Evolutionary conservation across 2,329 filamentous ascomycete genomes (phyloP), one percentile per base, ranked within the genome.

Genomic region (Scleromitrula shiraiana): DNA sequence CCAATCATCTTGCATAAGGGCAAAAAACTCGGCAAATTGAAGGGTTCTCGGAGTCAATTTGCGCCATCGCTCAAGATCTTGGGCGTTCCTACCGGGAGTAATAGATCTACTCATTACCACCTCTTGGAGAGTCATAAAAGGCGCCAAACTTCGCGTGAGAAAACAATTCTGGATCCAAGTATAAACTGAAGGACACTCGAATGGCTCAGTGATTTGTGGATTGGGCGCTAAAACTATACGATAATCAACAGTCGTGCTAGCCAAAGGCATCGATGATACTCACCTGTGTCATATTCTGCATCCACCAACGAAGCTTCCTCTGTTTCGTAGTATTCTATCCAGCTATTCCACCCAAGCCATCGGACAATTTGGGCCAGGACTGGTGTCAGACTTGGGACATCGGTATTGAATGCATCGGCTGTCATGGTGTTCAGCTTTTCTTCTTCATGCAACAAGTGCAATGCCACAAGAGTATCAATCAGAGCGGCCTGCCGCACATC

Each of bases 381-480:
- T 14, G 85, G 81, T n/a, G 80, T 78, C 19, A 97, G 67, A 35
- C 75, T 71, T 12, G 71, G 67, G 19, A 67, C 57, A 35, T 72
- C 67, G 17, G 64, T 65, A 40, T 62, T 65, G 9, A 71, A 66
- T n/a, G 67, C 63, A 53, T 76, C 72, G n/a, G 68, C 67, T 37
- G 72, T 70, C 46, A 71, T 68, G 3, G 82, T 76, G 52, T 87
- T 80, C 2, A 98, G 75, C 62, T 95, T 97, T 53, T 85, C 76
- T 63, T 98, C 93, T 64, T 98, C 91, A 0, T 85, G 76, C n/a
- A 95, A 70, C 3, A 97, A 72, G 67, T 98, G 93, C 10, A 98
- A 71, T 1, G 79, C 84, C 54, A 94, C 71, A 30, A 91, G 76
- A 43, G 85, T 73, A 59, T 86, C 77, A 62, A 83, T 70, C 27